Percentiles rank a stretch among this genome's conserved stretches.
These are phyloP conservation scores for Isabelozyma gotoi DNA, from an alignment of 805 yeast genomes.

Conservation along the genomic window DNA sequence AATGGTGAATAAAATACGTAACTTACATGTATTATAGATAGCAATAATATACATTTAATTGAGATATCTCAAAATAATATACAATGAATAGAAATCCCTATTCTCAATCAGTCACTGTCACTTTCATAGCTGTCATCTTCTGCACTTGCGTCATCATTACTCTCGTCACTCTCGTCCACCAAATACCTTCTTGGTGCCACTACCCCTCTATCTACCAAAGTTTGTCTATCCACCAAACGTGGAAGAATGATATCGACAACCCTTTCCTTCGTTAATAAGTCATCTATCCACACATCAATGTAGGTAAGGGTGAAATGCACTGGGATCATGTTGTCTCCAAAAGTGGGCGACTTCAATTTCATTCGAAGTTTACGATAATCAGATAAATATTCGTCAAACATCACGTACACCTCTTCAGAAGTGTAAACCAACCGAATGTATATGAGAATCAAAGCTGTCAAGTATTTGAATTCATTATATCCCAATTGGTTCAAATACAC, in stretches of 20 bases:
- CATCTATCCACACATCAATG: conserved; percentile 77
- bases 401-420: conserved; percentile 39
- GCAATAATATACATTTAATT: too few species aligned
- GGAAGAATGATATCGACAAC: conserved; percentile 79
- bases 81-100: too few species aligned
- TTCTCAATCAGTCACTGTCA: conserved; percentile 38
- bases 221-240: conserved; percentile 44
- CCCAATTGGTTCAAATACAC: conserved; percentile 59
- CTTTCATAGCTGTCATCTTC: conserved; percentile 22
- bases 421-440: conserved; percentile 52
- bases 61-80: too few species aligned
- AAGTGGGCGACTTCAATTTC: conserved; percentile 27
- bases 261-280: conserved; percentile 52
- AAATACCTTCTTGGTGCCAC: conserved; percentile 40
- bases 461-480: conserved; percentile 61
- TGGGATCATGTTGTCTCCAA: conserved; percentile 17
- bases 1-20: too few species aligned
- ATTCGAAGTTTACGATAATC: conserved; percentile 71
- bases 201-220: conserved; percentile 42
- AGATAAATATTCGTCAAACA: conserved; percentile 53
- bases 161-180: conserved; percentile 26
- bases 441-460: conserved; percentile 67
- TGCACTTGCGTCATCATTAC: conserved; percentile 12
- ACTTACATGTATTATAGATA: too few species aligned
- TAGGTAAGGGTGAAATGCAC: conserved; percentile 38